Base-by-base conservation (phyloP, 2,329 filamentous ascomycete genomes). In the Chaetomium sp. region DNA sequence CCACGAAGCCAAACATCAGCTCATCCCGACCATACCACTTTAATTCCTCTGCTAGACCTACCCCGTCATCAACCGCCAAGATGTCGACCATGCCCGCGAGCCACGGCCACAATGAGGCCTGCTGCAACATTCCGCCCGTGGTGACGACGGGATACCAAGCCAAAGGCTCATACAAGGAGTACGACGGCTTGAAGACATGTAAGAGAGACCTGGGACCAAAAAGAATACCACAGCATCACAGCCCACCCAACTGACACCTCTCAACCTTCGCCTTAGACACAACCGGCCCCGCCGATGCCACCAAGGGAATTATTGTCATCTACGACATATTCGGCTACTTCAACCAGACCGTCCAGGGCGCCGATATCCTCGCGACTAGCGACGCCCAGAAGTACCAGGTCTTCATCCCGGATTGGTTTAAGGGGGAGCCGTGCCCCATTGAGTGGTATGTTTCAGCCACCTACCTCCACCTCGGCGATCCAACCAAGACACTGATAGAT, bases 381-480 rank as follows among this genome's bases (percentile, higher is more conserved):
- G 74, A 80, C 76, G 83, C 79, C 77, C 85, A 80, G 75, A 86
- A 90, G 73, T 95, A 96, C 81, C 88, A 87, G 71, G 91, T 97
- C 70, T 93, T 93, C 78, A 93, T 97, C 68, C 93, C 93, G 31
- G 93, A 97, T 79, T 94, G 91, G 83, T 96, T 97, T 81, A 85
- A 90, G 66, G 93, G 91, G 75, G 83, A 85, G 69, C 90, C 91
- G 1, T 79, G 78, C 72, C 77, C 80, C 57, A 82, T 87, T 75
- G 80, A 80, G 73, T 77, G 83, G 85, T 76, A 69, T 71, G 72
- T 56, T 7, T 33, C n/a, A 1, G 8, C 13, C 29, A 47, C 23
- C 9, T 23, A 4, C 23, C 9, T 23, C 1, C 45, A 47, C n/a
- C 21, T 9, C 45, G 7, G 3, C 8, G n/a, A 21, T 42, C 7